These are phyloP conservation scores for Papiliotrema laurentii DNA, from an alignment of 1,284 basidiomycete species.

Conservation along the genomic window DNA sequence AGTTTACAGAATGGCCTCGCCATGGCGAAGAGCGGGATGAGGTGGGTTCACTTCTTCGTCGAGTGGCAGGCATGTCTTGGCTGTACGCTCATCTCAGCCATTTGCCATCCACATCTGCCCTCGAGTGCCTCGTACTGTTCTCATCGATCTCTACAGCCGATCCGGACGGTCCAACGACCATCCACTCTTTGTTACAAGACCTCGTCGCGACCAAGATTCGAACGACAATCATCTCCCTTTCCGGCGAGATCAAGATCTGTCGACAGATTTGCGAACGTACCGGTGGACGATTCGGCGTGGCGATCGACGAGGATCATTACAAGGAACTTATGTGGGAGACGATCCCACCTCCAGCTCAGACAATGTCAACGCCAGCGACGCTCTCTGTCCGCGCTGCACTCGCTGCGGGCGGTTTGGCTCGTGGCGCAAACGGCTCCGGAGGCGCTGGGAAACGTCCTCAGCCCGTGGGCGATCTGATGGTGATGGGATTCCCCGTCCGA, in stretches of 20 bases:
- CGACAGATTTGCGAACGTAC: slow-evolving; percentile 83
- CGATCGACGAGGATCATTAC: slow-evolving; percentile 94
- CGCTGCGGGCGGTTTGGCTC: slow-evolving; percentile 50
- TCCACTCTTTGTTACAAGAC: slow-evolving; percentile 81
- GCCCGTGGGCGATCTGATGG: slow-evolving; percentile 83
- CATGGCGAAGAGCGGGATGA: slow-evolving; percentile 88
- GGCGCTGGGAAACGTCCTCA: slow-evolving; percentile 49
- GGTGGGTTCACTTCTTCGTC: slow-evolving; percentile 54
- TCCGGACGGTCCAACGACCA: slow-evolving; percentile 69
- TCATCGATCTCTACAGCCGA: slow-evolving; percentile 95
- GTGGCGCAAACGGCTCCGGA: slow-evolving; percentile 6
- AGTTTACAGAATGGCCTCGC: slow-evolving; percentile 94
- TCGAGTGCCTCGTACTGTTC: slow-evolving; percentile 89
- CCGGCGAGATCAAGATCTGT: slow-evolving; percentile 97
- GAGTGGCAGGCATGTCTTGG: too few species aligned
- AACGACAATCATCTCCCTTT: slow-evolving; percentile 85
- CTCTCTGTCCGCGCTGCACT: slow-evolving; percentile 49
- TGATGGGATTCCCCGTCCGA: slow-evolving; percentile 97
- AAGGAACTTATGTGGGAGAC: slow-evolving; percentile 91
- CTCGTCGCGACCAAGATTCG: slow-evolving; percentile 80
- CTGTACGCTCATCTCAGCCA: slow-evolving; percentile 57
- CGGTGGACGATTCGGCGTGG: slow-evolving; percentile 87
- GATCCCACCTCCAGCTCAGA: slow-evolving; percentile 89
- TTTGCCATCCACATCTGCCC: slow-evolving; percentile 88
- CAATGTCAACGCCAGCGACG: slow-evolving; percentile 38